A percentile compares a stretch with the other conserved stretches of the same genome.
phyloP scores from a whole-genome alignment of 768 basidiomycete genomes.

The Lepiota brunneoincarnata region DNA sequence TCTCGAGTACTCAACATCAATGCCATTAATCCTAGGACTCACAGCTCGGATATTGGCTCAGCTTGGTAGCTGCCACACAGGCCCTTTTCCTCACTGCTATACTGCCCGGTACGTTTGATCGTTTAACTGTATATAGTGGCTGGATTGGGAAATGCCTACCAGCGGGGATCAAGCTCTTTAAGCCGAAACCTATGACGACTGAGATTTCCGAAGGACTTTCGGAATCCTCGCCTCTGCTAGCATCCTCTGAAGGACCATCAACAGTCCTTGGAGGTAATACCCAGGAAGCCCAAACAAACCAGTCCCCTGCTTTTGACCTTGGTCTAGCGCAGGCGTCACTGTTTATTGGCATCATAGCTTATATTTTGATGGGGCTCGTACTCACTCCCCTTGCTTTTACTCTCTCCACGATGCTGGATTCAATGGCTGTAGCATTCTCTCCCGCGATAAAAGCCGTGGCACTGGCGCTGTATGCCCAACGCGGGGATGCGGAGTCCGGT shows the following conservation, averaged over 20 bases:
- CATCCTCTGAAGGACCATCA: constrained; percentile 18
- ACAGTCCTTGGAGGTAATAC: constrained; percentile 12
- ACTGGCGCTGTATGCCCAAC: constrained; percentile 56
- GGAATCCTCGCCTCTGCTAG: constrained; percentile 31
- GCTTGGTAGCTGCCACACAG: constrained; percentile 47
- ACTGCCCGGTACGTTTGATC: constrained; percentile 51
- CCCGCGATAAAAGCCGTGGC: constrained; percentile 75
- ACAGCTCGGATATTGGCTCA: constrained; percentile 73
- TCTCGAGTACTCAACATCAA: not conserved
- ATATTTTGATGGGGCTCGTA: constrained; percentile 47
- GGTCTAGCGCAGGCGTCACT: constrained; percentile 61
- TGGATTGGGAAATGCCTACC: not conserved
- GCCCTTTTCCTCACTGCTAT: constrained; percentile 54
- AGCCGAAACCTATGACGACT: constrained; percentile 35
- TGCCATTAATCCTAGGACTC: not conserved
- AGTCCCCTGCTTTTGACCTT: constrained; percentile 65
- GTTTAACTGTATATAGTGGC: not conserved
- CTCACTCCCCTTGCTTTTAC: constrained; percentile 50
- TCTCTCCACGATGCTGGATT: constrained; percentile 40
- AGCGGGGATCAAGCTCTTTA: constrained; percentile 57
- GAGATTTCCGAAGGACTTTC: constrained; percentile 17
- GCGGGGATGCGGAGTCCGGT: constrained; percentile 62
- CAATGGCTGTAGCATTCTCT: constrained; percentile 60
- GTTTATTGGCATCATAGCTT: constrained; percentile 50
- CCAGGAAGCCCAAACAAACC: constrained; percentile 26